Percentiles rank a stretch among this genome's conserved stretches.
phyloP scores from a whole-genome alignment of 345 rosid species.

The Geranium rotundifolium region DNA sequence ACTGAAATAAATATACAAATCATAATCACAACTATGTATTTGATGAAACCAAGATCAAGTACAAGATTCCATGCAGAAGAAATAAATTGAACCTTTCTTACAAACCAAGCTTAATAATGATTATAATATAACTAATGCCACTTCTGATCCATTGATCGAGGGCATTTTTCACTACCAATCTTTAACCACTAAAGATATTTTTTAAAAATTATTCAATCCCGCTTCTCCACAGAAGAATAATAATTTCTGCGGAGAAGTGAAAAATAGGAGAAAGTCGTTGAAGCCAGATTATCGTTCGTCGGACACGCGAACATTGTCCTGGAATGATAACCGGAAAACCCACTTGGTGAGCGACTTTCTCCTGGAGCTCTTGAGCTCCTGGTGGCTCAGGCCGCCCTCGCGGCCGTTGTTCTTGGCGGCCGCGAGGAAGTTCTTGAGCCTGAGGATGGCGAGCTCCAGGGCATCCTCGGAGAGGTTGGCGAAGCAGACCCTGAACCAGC shows the following conservation, averaged over 20 bases:
- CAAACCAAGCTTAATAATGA: too few relatives aligned
- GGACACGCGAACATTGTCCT: background rate
- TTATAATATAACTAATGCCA: too few relatives aligned
- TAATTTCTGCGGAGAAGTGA: background rate
- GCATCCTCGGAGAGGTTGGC: constrained; percentile 15
- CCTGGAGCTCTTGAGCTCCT: background rate
- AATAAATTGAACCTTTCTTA: background rate
- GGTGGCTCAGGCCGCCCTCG: background rate
- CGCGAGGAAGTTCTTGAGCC: background rate
- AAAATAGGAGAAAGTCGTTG: too few relatives aligned
- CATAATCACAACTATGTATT: background rate
- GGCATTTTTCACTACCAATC: background rate
- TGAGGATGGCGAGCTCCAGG: background rate
- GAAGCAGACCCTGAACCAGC: constrained; percentile 26
- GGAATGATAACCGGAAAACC: background rate
- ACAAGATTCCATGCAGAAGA: background rate
- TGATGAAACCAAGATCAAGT: background rate
- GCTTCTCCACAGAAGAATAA: background rate
- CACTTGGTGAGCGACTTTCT: background rate
- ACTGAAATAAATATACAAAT: background rate
- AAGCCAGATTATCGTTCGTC: background rate
- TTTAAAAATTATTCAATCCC: background rate
- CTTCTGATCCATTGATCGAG: background rate
- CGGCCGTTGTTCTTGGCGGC: background rate
- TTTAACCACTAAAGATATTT: background rate